phyloP scores from a whole-genome alignment of 495 filamentous ascomycete genomes.

The Penicillium longicatenatum region DNA sequence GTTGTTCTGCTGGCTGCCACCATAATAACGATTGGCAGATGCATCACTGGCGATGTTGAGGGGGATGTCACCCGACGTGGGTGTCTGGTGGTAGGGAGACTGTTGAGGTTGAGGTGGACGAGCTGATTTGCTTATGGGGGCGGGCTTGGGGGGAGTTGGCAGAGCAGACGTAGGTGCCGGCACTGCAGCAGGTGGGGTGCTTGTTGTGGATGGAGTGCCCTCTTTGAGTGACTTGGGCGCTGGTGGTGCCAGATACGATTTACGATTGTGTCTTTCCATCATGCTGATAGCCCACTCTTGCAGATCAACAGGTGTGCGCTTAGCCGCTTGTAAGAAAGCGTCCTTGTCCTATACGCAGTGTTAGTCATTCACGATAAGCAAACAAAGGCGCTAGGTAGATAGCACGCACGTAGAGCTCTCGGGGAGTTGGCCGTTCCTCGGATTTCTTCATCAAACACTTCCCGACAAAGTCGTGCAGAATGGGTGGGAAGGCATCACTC shows the following conservation, averaged over 20 bases:
- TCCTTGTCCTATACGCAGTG: conserved; percentile 68
- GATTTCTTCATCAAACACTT: conserved; percentile 91
- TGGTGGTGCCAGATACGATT: conserved; percentile 78
- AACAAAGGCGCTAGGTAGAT: background rate
- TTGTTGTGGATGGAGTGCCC: conserved; percentile 16
- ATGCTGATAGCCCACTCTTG: conserved; percentile 87
- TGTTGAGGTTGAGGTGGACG: conserved; percentile 50
- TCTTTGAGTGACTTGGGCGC: conserved; percentile 51
- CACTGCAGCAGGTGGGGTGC: conserved; percentile 8
- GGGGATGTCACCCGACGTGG: conserved; percentile 68
- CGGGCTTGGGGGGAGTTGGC: conserved; percentile 26
- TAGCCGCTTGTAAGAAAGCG: conserved; percentile 90
- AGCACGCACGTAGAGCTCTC: conserved; percentile 65
- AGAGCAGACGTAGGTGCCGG: conserved; percentile 18
- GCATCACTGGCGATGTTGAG: conserved; percentile 55
- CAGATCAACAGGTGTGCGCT: conserved; percentile 88
- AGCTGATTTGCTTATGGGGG: conserved; percentile 43
- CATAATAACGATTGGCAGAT: conserved; percentile 29
- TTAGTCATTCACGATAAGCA: conserved; percentile 6
- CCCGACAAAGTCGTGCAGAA: conserved; percentile 93
- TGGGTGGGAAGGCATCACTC: conserved; percentile 93
- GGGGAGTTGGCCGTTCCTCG: conserved; percentile 84
- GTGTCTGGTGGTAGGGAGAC: conserved; percentile 48
- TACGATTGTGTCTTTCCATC: conserved; percentile 89
- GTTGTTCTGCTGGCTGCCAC: conserved; percentile 17